Percentiles rank a stretch among this genome's conserved stretches.
phyloP scores from a whole-genome alignment of 2,329 filamentous ascomycete species.

The Fusarium temperatum region DNA sequence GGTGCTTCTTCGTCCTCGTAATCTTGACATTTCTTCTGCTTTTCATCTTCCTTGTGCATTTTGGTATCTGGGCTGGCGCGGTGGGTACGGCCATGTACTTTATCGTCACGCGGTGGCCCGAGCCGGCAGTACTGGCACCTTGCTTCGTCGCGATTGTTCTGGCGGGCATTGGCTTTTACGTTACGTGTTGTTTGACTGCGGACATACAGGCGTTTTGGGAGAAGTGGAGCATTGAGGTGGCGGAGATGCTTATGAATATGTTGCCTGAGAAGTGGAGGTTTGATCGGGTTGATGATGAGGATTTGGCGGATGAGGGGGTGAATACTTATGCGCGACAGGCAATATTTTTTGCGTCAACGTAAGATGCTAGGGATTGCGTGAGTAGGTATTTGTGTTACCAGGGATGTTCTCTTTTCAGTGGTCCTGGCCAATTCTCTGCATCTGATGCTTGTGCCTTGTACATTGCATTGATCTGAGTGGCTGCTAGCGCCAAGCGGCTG shows the following conservation, averaged over 20 bases:
- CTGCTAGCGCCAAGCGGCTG: not conserved
- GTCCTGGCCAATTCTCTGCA: not conserved
- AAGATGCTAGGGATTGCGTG: too few species aligned
- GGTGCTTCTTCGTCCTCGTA: not conserved
- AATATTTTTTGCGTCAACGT: conserved; percentile 8
- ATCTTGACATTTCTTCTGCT: not conserved
- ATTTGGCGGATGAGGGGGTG: conserved; percentile 16
- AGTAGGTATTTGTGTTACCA: too few species aligned
- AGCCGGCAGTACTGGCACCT: conserved; percentile 36
- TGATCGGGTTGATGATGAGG: conserved; percentile 27
- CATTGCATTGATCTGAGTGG: too few species aligned
- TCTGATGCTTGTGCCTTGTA: too few species aligned
- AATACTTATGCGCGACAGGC: conserved; percentile 46
- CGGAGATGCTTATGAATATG: not conserved
- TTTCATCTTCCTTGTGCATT: not conserved
- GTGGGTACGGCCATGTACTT: conserved; percentile 39
- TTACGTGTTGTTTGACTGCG: conserved; percentile 13
- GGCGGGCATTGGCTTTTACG: conserved; percentile 9
- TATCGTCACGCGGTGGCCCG: conserved; percentile 42
- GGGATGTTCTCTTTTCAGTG: too few species aligned
- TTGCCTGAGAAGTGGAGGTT: conserved; percentile 12
- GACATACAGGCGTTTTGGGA: not conserved
- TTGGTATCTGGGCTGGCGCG: conserved; percentile 34
- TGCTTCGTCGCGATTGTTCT: conserved; percentile 37
- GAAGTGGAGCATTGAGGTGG: not conserved